Evolutionary conservation across 176 grass and related monocot species (phyloP).

Genomic region (Triticum turgidum): DNA sequence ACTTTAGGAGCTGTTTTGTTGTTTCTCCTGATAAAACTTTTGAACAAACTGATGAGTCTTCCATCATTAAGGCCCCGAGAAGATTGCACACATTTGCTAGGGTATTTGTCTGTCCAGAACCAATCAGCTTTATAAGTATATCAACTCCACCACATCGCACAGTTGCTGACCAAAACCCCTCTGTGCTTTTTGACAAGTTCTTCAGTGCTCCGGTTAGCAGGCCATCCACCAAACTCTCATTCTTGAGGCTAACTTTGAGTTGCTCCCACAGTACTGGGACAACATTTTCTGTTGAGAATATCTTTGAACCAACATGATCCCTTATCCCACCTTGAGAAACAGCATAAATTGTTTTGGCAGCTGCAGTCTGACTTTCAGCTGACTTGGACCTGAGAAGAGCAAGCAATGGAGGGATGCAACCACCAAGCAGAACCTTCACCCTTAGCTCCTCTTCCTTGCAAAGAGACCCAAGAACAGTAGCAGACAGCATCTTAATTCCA

Average conservation of each 20-base stretch:
- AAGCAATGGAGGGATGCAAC: slow-evolving; percentile 94
- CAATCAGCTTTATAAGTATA: slow-evolving; percentile 88
- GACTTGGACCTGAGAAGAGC: slow-evolving; percentile 78
- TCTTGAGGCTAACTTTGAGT: slow-evolving; percentile 78
- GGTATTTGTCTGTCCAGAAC: slow-evolving; percentile 66
- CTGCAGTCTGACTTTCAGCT: slow-evolving; percentile 71
- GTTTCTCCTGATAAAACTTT: slow-evolving; percentile 75
- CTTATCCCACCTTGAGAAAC: slow-evolving; percentile 93
- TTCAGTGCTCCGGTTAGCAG: slow-evolving; percentile 86
- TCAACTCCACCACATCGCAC: slow-evolving; percentile 88
- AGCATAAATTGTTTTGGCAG: slow-evolving; percentile 89
- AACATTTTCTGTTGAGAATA: slow-evolving; percentile 88
- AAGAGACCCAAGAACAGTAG: slow-evolving; percentile 87
- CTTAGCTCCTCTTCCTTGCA: slow-evolving; percentile 93
- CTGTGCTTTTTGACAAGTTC: slow-evolving; percentile 90
- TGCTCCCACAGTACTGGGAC: slow-evolving; percentile 87
- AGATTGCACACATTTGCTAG: slow-evolving; percentile 84
- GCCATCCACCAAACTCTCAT: slow-evolving; percentile 73
- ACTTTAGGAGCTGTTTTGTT: slow-evolving; percentile 92
- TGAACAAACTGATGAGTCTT: slow-evolving; percentile 88
- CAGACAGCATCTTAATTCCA: slow-evolving; percentile 78
- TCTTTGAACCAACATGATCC: slow-evolving; percentile 97
- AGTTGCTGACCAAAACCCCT: slow-evolving; percentile 80
- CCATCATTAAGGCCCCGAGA: slow-evolving; percentile 90
- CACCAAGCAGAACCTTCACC: slow-evolving; percentile 89